Conservation (phyloP, 495 filamentous ascomycete species). For the Sordaria brevicollis region DNA sequence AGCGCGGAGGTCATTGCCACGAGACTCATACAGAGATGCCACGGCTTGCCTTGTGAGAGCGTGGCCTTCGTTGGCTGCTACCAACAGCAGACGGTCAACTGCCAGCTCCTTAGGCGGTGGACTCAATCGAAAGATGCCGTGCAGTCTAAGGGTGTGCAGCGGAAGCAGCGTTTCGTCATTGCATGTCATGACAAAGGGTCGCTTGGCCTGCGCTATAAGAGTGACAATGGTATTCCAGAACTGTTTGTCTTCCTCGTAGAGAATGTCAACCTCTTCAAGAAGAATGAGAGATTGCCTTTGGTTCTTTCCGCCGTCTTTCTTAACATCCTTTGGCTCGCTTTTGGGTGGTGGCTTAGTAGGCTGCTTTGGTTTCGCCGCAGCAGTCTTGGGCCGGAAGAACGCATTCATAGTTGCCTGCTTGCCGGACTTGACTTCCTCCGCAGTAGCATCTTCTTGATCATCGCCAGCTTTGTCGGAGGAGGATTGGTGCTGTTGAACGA, state of each 20-base stretch:
- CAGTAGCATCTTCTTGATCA: constrained; percentile 32
- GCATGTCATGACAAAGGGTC: constrained; percentile 91
- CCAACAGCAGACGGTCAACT: constrained; percentile 67
- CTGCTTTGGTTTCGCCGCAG: constrained; percentile 15
- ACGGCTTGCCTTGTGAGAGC: constrained; percentile 58
- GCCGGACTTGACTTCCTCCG: constrained; percentile 49
- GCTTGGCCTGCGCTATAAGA: constrained; percentile 71
- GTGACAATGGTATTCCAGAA: constrained; percentile 80
- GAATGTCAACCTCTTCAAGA: constrained; percentile 85
- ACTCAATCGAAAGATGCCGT: constrained; percentile 79
- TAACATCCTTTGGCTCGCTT: constrained; percentile 16
- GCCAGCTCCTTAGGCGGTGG: constrained; percentile 57
- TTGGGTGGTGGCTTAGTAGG: constrained; percentile 2
- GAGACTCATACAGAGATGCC: constrained; percentile 55
- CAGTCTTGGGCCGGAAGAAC: constrained; percentile 58
- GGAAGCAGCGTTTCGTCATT: constrained; percentile 77
- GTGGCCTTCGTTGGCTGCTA: constrained; percentile 90
- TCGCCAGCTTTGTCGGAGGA: constrained; percentile 6
- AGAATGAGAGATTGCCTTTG: constrained; percentile 95
- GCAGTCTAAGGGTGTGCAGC: constrained; percentile 54
- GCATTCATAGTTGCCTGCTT: constrained; percentile 69
- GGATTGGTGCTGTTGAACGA: constrained; percentile 46
- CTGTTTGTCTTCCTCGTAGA: constrained; percentile 89
- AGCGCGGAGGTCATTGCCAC: constrained; percentile 62
- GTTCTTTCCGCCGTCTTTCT: constrained; percentile 36